These are phyloP conservation scores for Arthrobotrys pseudoclavata DNA, from an alignment of 2,329 filamentous ascomycete species.

Conservation along the genomic window DNA sequence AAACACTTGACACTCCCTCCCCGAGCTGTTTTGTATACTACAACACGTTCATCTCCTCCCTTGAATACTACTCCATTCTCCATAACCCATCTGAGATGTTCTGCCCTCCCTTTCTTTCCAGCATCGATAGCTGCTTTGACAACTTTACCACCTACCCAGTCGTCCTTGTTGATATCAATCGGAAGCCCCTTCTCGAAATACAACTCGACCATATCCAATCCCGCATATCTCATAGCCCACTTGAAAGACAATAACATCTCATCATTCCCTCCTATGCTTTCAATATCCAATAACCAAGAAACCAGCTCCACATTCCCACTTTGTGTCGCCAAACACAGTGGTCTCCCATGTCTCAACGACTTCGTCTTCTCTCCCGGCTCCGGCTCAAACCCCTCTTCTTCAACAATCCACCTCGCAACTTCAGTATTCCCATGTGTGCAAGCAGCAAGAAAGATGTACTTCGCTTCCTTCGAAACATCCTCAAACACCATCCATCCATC, in stretches of 20 bases:
- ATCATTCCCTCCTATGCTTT: not conserved
- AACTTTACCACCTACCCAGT: conserved; percentile 13
- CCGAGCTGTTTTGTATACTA: conserved; percentile 24
- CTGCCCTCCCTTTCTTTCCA: conserved; percentile 10
- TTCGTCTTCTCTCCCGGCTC: conserved; percentile 9
- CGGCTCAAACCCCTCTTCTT: conserved; percentile 3
- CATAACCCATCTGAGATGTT: conserved; percentile 31
- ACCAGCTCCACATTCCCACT: conserved; percentile 48
- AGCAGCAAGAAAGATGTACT: conserved; percentile 32
- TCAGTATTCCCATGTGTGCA: conserved; percentile 37
- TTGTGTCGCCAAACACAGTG: conserved; percentile 39
- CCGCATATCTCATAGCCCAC: conserved; percentile 41
- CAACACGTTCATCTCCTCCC: conserved; percentile 9
- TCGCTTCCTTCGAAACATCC: conserved; percentile 12
- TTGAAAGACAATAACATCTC: conserved; percentile 37
- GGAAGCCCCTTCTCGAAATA: conserved; percentile 40
- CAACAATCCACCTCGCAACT: conserved; percentile 29
- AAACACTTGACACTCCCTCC: conserved; percentile 23
- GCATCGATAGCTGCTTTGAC: conserved; percentile 14
- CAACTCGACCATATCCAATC: conserved; percentile 37
- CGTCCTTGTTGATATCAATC: not conserved
- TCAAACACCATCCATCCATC: conserved; percentile 5
- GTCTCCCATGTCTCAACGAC: conserved; percentile 16
- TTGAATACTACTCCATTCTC: conserved; percentile 26
- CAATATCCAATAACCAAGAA: conserved; percentile 14